Evolutionary conservation across 176 grass and related monocot species (phyloP).

Genomic region (Sorghum bicolor): DNA sequence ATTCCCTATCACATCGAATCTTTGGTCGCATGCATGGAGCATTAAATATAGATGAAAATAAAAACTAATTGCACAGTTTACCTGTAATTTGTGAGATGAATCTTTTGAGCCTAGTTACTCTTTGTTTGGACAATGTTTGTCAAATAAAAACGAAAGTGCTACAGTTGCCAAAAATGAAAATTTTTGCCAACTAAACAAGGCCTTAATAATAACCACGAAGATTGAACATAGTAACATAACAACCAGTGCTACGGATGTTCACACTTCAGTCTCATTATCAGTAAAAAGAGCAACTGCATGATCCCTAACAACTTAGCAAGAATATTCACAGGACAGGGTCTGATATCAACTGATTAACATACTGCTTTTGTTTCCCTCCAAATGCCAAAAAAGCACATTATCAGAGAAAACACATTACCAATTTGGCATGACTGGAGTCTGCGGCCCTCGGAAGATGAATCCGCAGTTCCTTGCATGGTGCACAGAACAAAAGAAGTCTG

Average conservation of each 20-base stretch:
- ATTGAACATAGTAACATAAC: not conserved
- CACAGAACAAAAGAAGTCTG: constrained; percentile 91
- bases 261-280: no score
- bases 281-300: not conserved
- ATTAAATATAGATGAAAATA: no score
- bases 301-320: not conserved
- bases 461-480: constrained; percentile 95
- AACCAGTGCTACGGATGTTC: not conserved
- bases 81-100: no score
- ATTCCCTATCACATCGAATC: no score
- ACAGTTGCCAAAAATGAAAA: no score
- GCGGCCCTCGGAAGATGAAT: constrained; percentile 80
- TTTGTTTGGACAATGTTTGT: no score
- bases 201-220: not conserved
- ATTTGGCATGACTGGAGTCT: constrained; percentile 78
- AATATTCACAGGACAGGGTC: not conserved
- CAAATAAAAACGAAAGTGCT: no score
- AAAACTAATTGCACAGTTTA: no score
- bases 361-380: not conserved
- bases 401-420: constrained; percentile 54
- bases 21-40: no score
- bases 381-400: not conserved
- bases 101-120: no score
- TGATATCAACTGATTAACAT: not conserved
- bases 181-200: no score